Conservation (phyloP, 2,329 filamentous ascomycete genomes). For the Calonectria crousiana region DNA sequence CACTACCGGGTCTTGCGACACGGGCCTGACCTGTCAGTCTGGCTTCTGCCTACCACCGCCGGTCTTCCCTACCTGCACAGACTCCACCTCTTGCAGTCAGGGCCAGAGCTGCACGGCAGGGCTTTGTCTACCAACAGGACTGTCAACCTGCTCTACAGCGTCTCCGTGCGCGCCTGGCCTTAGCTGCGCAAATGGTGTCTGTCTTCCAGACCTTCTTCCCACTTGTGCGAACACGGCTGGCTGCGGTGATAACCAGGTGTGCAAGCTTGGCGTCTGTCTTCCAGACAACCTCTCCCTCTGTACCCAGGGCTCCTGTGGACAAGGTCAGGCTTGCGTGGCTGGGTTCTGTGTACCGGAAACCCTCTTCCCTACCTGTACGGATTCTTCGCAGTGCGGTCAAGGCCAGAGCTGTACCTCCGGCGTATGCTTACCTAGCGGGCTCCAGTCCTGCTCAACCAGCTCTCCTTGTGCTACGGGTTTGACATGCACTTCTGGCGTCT, state of each 20-base stretch:
- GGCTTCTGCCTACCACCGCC: conserved; percentile 7
- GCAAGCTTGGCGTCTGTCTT: conserved; percentile 10
- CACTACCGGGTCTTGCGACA: neutral
- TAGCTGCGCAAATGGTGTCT: neutral
- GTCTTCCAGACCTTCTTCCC: neutral
- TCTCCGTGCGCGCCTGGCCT: neutral
- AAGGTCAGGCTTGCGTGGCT: neutral
- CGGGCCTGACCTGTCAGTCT: neutral
- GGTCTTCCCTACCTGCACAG: neutral
- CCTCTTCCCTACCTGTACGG: neutral
- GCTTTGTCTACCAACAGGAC: neutral
- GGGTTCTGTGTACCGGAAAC: conserved; percentile 9
- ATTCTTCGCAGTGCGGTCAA: neutral
- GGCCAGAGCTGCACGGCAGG: neutral
- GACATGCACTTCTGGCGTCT: neutral
- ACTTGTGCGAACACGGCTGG: neutral
- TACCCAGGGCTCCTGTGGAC: neutral
- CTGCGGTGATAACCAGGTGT: neutral
- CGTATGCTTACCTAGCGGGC: neutral
- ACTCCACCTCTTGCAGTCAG: neutral
- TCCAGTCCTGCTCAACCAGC: neutral
- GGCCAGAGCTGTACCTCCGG: neutral
- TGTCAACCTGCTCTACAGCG: neutral
- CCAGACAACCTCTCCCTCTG: neutral
- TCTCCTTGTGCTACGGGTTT: neutral